Conservation (phyloP, 169 alveolate species). For the Amoebophrya sp. region DNA sequence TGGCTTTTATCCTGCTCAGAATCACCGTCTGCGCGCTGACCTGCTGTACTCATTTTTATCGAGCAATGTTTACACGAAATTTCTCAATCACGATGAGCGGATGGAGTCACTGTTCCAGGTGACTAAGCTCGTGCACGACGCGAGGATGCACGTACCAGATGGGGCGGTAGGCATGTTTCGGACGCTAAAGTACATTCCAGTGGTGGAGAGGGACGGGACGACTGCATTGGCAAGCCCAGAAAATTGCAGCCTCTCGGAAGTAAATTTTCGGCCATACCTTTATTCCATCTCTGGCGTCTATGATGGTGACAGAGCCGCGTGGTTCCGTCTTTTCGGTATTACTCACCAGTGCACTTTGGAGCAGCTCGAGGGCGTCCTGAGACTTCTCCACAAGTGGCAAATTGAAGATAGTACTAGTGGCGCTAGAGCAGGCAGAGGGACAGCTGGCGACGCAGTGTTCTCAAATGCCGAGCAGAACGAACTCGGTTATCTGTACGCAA, state of each 20-base stretch:
- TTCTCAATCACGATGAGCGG: background rate
- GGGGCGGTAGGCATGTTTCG: background rate
- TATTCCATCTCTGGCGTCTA: background rate
- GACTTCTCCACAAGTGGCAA: background rate
- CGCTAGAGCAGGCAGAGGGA: background rate
- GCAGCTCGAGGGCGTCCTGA: background rate
- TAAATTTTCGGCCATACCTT: background rate
- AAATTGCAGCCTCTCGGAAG: background rate
- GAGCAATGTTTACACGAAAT: background rate
- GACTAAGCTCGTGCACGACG: background rate
- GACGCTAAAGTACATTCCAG: background rate
- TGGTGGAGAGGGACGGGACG: background rate
- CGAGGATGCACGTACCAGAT: background rate
- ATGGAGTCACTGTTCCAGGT: background rate
- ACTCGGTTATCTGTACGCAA: background rate
- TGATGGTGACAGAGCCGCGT: background rate
- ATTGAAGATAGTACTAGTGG: background rate
- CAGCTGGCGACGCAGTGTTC: background rate
- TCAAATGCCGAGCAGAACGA: background rate
- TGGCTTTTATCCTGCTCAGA: background rate
- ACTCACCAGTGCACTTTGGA: background rate
- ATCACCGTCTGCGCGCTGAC: background rate
- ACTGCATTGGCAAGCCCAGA: background rate
- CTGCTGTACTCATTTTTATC: background rate
- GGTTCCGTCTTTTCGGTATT: background rate